Evolutionary conservation across 225 moss, liverwort and hornwort species (phyloP), one percentile per base, ranked within the genome.

Genomic region (Bryum argenteum): DNA sequence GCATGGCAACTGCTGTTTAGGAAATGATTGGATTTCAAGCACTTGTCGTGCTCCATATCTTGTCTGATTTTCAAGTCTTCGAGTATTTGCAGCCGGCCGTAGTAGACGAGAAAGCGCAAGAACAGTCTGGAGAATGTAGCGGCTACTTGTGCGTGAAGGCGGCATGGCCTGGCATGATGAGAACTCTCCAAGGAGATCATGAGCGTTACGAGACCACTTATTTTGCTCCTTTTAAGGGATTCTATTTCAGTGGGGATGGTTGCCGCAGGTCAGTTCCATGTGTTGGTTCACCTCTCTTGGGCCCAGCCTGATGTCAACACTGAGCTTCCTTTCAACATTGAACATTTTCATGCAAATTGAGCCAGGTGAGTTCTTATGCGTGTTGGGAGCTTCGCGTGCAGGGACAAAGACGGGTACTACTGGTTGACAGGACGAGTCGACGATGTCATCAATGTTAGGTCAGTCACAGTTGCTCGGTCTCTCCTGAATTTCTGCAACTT

Each of bases 401-500:
- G 96, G 74, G 96, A 96, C 65, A 87, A 91, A 74, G 96, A 96
- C 51, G 96, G 96, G 22, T 96, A 93, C 78, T 96, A 96, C 58
- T 96, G 96, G 96, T 82, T 96, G 82, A 96, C 96, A 22, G 96
- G 96, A 59, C 88, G 96, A 76, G 96, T 96, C 22, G 96, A 96
- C 61, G 93, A 96, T 77, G 96, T 96, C 58, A 93, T 96, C 47
- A 96, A 96, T 78, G 96, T 96, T 60, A 95, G 94, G 94, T 95
- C 52, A 45, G 81, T 61, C 40, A 43, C 37, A 41, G 22, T 58
- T 62, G 15, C 66, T 74, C 26, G 14, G 18, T 64, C 54, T 64
- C 54, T 48, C n/a, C n/a, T n/a, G 5, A 20, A 18, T 66, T 17
- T 65, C 40, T 56, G 50, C 23, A 24, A 39, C 48, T 60, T 41